These are phyloP conservation scores for Danielozyma ontarioensis DNA, from an alignment of 805 yeast species.

Conservation along the genomic window DNA sequence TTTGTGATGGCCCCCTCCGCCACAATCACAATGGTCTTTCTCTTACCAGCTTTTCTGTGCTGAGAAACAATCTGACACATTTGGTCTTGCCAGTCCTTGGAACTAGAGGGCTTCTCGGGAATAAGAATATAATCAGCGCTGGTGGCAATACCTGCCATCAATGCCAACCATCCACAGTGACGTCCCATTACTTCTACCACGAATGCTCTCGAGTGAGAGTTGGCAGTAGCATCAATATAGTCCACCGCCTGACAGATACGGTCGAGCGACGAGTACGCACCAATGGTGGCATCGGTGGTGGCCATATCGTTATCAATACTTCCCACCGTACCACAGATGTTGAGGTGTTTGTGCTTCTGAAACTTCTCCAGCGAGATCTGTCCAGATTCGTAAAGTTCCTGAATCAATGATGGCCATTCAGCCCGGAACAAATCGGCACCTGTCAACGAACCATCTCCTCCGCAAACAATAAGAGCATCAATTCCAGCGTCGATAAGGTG, in stretches of 20 bases:
- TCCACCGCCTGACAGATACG: constrained; percentile 72
- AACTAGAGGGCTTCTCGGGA: constrained; percentile 71
- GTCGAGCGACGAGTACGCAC: constrained; percentile 73
- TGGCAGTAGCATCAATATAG: constrained; percentile 80
- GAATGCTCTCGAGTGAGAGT: constrained; percentile 77
- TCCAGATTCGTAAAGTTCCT: constrained; percentile 46
- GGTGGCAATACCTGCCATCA: constrained; percentile 75
- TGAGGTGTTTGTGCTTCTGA: constrained; percentile 49
- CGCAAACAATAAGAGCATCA: constrained; percentile 75
- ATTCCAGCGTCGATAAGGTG: constrained; percentile 68
- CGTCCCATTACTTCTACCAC: constrained; percentile 87
- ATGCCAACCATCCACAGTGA: constrained; percentile 85
- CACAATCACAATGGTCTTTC: constrained; percentile 75
- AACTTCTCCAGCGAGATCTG: constrained; percentile 43
- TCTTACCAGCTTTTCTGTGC: constrained; percentile 67
- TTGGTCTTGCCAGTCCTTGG: constrained; percentile 61
- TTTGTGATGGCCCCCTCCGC: constrained; percentile 81
- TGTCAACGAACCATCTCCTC: constrained; percentile 80
- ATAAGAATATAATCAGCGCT: constrained; percentile 78
- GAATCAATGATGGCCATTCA: constrained; percentile 71
- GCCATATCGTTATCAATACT: constrained; percentile 85
- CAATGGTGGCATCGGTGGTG: constrained; percentile 79
- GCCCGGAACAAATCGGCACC: constrained; percentile 75
- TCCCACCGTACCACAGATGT: constrained; percentile 72
- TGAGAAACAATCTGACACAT: constrained; percentile 57